Percentiles rank a stretch among this genome's conserved stretches.
These are phyloP conservation scores for Fusarium zealandicum DNA, from an alignment of 2,329 filamentous ascomycete genomes.

Conservation along the genomic window DNA sequence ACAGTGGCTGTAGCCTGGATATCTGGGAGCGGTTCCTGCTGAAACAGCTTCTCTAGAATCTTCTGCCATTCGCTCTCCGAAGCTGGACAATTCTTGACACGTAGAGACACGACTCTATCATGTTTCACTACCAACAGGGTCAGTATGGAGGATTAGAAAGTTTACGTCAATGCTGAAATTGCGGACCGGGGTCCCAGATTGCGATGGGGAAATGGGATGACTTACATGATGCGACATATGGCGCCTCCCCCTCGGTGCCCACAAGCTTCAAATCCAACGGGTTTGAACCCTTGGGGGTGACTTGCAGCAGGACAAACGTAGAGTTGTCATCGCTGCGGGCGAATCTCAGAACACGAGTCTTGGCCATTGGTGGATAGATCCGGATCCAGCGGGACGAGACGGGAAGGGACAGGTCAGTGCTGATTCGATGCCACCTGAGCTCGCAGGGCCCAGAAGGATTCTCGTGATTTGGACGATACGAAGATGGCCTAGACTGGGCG, in stretches of 20 bases:
- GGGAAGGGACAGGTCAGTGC: slow-evolving; percentile 3
- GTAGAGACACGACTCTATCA: slow-evolving; percentile 59
- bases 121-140: slow-evolving; percentile 59
- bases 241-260: slow-evolving; percentile 70
- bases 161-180: slow-evolving; percentile 29
- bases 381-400: slow-evolving; percentile 1
- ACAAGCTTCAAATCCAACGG: slow-evolving; percentile 71
- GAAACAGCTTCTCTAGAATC: slow-evolving; percentile 65
- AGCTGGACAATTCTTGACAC: slow-evolving; percentile 61
- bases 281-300: slow-evolving; percentile 57
- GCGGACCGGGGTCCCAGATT: slow-evolving; percentile 26
- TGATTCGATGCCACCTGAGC: slow-evolving; percentile 3
- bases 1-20: slow-evolving; percentile 68
- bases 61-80: slow-evolving; percentile 71
- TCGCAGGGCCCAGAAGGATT: slow-evolving; percentile 6
- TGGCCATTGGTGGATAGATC: slow-evolving; percentile 34
- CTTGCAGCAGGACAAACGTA: slow-evolving; percentile 67
- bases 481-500: slow-evolving; percentile 18
- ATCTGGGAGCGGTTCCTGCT: slow-evolving; percentile 58
- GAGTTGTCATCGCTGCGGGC: slow-evolving; percentile 60
- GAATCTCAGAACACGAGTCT: slow-evolving; percentile 61
- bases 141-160: slow-evolving; percentile 29
- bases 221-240: slow-evolving; percentile 66
- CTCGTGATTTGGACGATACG: slow-evolving; percentile 9
- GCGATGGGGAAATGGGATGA: slow-evolving; percentile 38